Base-by-base conservation (phyloP, 1,139 yeast genomes). In the Casaregolazyma suthepensis region DNA sequence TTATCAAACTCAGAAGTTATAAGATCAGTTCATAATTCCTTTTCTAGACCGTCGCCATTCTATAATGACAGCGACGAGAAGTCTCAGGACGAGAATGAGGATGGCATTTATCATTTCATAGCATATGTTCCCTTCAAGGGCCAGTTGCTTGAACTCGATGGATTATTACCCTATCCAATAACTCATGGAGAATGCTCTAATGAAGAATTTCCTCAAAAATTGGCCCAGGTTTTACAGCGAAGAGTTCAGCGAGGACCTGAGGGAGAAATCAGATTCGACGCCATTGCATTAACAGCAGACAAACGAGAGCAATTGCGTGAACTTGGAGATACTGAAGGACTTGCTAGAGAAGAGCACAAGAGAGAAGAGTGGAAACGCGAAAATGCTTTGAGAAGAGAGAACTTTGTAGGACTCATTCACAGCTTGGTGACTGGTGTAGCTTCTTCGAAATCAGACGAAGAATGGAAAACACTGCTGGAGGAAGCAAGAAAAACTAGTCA, bases 121-220 rank as follows among this genome's bases (percentile, higher is more conserved):
- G 84, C 87, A 0, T 85, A 80, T 62, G 62, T 67, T 12, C 75
- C 74, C 38, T 67, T 71, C 45, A 67, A 77, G 54, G 82, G 78
- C 20, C 65, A 67, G 45, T 71, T 84, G n/a, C 81, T 81, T 63
- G 90, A 85, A 62, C 70, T 84, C 50, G 90, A 84, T 63, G 90
- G 90, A 1, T 72, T 84, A 51, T 81, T 80, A 56, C 72, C 71
- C n/a, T 75, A 67, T 52, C 88, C 89, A 0, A 81, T 84, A 45
- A 69, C 67, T 45, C 89, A 83, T 62, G 79, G 72, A 0, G 65
- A 57, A 5, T 78, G 82, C 59, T 59, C 67, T 3, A 67, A 44
- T 13, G 75, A 72, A 2, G 77, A 78, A 46, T 81, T 81, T 58
- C 67, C 73, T 44, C 67, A 65, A 5, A 74, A 72, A 60, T 65